Conservation (phyloP, 441 rosid genomes). For the Codiaeum variegatum region DNA sequence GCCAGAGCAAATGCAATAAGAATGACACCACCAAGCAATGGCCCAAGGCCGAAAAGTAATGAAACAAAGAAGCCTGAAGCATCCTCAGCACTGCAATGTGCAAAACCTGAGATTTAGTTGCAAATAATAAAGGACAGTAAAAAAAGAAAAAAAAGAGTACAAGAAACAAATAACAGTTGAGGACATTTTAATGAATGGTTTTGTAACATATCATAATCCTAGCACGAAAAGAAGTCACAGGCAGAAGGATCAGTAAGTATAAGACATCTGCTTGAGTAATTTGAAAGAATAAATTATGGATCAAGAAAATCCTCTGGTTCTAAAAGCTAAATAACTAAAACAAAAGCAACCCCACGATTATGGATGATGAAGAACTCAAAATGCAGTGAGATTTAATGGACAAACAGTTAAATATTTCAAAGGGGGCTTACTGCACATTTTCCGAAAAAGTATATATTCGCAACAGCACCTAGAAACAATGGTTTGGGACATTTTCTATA, state of each 20-base stretch:
- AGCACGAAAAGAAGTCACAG: neutral
- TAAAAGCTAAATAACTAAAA: neutral
- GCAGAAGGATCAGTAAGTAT: neutral
- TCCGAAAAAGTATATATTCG: neutral
- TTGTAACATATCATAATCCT: neutral
- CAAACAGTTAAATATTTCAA: neutral
- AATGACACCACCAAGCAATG: conserved; percentile 77
- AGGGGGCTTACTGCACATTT: neutral
- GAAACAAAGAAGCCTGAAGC: conserved; percentile 97
- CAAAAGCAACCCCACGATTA: neutral
- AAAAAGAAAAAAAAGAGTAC: neutral
- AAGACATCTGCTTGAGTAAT: neutral
- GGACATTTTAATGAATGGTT: neutral
- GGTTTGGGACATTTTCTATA: neutral
- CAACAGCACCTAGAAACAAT: neutral
- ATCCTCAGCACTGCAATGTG: conserved; percentile 79
- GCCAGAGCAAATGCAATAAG: conserved; percentile 74
- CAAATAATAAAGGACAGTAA: neutral
- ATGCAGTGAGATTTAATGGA: neutral
- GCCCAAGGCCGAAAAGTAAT: conserved; percentile 94
- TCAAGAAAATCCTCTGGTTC: neutral
- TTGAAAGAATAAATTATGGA: neutral
- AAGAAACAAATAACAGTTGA: neutral
- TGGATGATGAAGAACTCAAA: neutral
- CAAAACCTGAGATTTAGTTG: conserved; percentile 18